Percentiles rank a stretch among this genome's conserved stretches.
These are phyloP conservation scores for Talaromyces verruculosus DNA, from an alignment of 2,329 filamentous ascomycete species.

Conservation along the genomic window DNA sequence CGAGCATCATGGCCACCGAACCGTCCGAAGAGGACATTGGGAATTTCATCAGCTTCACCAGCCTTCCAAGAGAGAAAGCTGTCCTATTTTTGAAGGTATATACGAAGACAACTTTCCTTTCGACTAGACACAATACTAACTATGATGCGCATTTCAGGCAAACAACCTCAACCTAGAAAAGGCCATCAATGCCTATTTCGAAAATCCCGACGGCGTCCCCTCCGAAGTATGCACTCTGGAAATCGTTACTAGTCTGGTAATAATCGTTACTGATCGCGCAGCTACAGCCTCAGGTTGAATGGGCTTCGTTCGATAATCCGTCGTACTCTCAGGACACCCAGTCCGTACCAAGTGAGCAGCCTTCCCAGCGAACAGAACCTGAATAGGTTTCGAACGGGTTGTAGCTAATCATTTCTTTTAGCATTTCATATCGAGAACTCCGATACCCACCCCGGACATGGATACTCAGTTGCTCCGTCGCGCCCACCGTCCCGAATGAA, in stretches of 20 bases:
- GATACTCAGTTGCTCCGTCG: conserved; percentile 43
- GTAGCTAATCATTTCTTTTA: conserved; percentile 23
- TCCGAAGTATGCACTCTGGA: conserved; percentile 25
- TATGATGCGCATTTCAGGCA: conserved; percentile 33
- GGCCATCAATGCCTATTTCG: conserved; percentile 51
- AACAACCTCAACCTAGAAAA: conserved; percentile 47
- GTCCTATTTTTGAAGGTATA: conserved; percentile 44
- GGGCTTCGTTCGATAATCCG: conserved; percentile 17
- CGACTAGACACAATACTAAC: background rate
- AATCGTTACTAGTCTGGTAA: background rate
- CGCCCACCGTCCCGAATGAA: conserved; percentile 50
- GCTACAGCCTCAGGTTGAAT: conserved; percentile 19
- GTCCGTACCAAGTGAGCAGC: conserved; percentile 29
- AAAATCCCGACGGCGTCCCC: conserved; percentile 42
- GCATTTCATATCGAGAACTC: conserved; percentile 42
- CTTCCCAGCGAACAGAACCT: background rate
- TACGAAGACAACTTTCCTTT: background rate
- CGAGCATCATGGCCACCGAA: conserved; percentile 36
- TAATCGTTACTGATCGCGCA: conserved; percentile 1
- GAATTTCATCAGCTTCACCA: conserved; percentile 45
- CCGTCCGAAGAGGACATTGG: conserved; percentile 43
- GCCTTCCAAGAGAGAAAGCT: conserved; percentile 41
- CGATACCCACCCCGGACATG: conserved; percentile 36
- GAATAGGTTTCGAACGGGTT: background rate
- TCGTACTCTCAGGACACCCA: conserved; percentile 29